A percentile compares a stretch with the other conserved stretches of the same genome.
phyloP scores from a whole-genome alignment of 1,139 yeast species.

The Zygoascus sp. region DNA sequence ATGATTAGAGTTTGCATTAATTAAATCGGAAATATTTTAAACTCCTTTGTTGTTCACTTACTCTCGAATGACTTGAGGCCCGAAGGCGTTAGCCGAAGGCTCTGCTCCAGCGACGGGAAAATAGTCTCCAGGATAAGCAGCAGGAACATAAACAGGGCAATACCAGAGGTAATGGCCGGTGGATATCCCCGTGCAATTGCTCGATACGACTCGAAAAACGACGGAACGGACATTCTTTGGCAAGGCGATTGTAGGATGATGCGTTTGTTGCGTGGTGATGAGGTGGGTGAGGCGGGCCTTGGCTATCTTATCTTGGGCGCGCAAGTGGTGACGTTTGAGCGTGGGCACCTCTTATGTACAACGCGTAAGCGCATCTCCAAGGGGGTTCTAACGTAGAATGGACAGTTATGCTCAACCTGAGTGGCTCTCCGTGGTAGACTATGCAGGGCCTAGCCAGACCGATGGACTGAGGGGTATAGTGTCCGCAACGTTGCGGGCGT shows the following conservation, averaged over 20 bases:
- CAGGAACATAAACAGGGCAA: constrained; percentile 49
- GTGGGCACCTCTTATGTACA: too few relatives aligned
- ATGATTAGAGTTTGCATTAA: constrained; percentile 1
- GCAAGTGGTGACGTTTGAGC: not conserved
- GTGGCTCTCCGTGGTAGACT: too few relatives aligned
- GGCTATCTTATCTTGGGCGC: not conserved
- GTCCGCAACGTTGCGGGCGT: too few relatives aligned
- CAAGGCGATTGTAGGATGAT: not conserved
- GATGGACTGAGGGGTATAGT: too few relatives aligned
- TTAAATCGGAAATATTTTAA: constrained; percentile 3
- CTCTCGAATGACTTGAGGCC: constrained; percentile 53
- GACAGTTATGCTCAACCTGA: too few relatives aligned
- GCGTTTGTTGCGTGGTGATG: not conserved
- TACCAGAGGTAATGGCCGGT: constrained; percentile 68
- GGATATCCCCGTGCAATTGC: constrained; percentile 13
- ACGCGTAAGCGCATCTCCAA: too few relatives aligned
- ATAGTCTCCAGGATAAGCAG: constrained; percentile 34
- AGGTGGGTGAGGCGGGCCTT: not conserved
- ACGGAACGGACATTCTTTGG: constrained; percentile 9
- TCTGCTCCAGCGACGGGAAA: constrained; percentile 34
- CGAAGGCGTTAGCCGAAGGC: constrained; percentile 48
- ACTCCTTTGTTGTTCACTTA: too few relatives aligned
- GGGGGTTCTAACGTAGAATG: too few relatives aligned
- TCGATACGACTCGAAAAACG: constrained; percentile 16
- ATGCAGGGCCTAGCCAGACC: too few relatives aligned